Conservation (phyloP, 176 grass and related monocot species). For the Musa itinerans region DNA sequence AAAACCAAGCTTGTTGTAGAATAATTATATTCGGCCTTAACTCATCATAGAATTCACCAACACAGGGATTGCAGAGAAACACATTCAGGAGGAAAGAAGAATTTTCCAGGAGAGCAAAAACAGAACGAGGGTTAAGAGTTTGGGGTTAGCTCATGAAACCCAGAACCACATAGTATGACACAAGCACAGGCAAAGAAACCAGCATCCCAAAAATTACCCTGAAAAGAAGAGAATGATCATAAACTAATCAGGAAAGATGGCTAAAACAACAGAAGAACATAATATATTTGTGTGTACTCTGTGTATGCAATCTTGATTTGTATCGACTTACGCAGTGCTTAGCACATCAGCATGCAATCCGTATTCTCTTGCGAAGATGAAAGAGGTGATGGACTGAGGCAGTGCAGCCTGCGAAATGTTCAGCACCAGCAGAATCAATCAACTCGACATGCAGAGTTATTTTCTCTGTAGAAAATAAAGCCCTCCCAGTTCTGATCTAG, state of each 20-base stretch:
- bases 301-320: neutral
- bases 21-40: too few species aligned
- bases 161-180: constrained; percentile 6
- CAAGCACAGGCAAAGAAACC: constrained; percentile 10
- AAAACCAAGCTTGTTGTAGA: too few species aligned
- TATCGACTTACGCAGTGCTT: constrained; percentile 70
- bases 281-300: neutral
- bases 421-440: neutral
- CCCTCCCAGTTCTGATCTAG: too few species aligned
- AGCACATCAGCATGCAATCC: constrained; percentile 65
- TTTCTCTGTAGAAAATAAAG: too few species aligned
- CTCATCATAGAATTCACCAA: too few species aligned
- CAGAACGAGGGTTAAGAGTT: neutral
- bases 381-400: constrained; percentile 67
- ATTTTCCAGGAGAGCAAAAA: neutral
- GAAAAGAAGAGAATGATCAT: neutral
- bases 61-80: too few species aligned
- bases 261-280: neutral
- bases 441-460: too few species aligned
- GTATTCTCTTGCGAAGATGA: constrained; percentile 84
- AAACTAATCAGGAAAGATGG: neutral
- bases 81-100: neutral
- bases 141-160: neutral
- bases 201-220: constrained; percentile 19
- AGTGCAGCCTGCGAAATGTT: constrained; percentile 54